Percentiles rank a stretch among this genome's conserved stretches.
Conservation (phyloP, 371 early-diverging fungal genomes). For the Funneliformis caledonium region DNA sequence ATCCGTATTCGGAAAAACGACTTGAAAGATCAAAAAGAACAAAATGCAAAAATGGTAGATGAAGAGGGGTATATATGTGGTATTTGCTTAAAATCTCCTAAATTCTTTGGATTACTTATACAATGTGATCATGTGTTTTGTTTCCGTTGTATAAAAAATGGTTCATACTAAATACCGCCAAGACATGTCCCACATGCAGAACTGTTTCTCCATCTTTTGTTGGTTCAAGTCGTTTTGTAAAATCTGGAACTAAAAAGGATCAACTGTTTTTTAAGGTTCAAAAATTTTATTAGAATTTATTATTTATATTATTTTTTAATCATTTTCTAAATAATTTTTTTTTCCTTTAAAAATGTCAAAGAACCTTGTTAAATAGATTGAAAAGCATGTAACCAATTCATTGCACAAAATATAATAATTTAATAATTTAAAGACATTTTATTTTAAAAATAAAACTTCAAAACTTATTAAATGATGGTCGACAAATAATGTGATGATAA, state of each 20-base stretch:
- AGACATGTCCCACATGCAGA: conserved; percentile 32
- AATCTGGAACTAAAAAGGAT: not conserved
- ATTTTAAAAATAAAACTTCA: no score
- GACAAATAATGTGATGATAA: no score
- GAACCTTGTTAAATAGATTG: no score
- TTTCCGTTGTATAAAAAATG: conserved; percentile 16
- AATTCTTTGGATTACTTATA: not conserved
- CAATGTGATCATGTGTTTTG: not conserved
- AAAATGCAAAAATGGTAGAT: conserved; percentile 17
- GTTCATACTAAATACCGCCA: conserved; percentile 22
- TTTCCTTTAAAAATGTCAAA: no score
- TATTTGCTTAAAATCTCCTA: conserved; percentile 29
- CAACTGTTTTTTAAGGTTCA: not conserved
- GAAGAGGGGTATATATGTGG: conserved; percentile 12
- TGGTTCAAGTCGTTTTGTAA: not conserved
- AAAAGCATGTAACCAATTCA: no score
- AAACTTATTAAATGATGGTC: no score
- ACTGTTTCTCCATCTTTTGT: conserved; percentile 21
- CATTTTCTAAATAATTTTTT: no score
- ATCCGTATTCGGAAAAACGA: not conserved
- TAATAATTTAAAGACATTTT: no score
- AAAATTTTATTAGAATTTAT: not conserved
- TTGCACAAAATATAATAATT: no score
- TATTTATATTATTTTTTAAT: no score
- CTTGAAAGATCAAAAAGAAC: not conserved